Conservation (phyloP, 2,329 filamentous ascomycete species). For the Thielaviopsis populi region DNA sequence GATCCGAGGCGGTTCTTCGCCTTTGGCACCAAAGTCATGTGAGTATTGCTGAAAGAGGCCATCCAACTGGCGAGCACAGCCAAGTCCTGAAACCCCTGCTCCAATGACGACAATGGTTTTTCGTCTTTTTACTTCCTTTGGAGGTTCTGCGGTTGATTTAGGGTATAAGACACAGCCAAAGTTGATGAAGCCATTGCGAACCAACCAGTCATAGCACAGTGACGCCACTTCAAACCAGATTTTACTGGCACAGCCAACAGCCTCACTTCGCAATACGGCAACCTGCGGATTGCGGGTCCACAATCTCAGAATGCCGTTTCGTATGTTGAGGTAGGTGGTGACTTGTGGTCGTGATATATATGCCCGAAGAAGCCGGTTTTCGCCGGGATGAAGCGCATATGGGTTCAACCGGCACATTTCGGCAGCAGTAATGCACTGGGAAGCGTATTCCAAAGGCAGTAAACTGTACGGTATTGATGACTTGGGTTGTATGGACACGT, state of each 20-base stretch:
- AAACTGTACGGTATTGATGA: constrained; percentile 72
- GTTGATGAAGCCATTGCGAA: constrained; percentile 87
- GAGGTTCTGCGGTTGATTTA: constrained; percentile 37
- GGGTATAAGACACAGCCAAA: constrained; percentile 57
- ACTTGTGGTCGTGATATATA: constrained; percentile 80
- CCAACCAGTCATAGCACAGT: constrained; percentile 83
- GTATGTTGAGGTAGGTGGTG: constrained; percentile 88
- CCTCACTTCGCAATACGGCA: constrained; percentile 68
- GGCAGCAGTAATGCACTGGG: constrained; percentile 78
- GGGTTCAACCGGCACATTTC: constrained; percentile 81
- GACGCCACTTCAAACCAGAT: constrained; percentile 82
- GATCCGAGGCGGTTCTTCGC: constrained; percentile 56
- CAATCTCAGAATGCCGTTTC: constrained; percentile 80
- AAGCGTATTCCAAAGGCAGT: constrained; percentile 63
- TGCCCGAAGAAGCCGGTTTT: constrained; percentile 65
- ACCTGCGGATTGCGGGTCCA: constrained; percentile 81
- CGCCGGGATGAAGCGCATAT: constrained; percentile 70
- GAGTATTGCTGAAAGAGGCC: constrained; percentile 70
- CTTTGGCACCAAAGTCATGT: constrained; percentile 46
- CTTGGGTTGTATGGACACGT: constrained; percentile 35
- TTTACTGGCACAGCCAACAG: constrained; percentile 74
- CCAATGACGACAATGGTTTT: constrained; percentile 78
- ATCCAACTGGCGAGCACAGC: constrained; percentile 82
- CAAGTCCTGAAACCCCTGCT: constrained; percentile 84
- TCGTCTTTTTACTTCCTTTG: constrained; percentile 32